Base-by-base conservation (phyloP, 371 early-diverging fungal genomes). In the Saksenaea vasiformis region DNA sequence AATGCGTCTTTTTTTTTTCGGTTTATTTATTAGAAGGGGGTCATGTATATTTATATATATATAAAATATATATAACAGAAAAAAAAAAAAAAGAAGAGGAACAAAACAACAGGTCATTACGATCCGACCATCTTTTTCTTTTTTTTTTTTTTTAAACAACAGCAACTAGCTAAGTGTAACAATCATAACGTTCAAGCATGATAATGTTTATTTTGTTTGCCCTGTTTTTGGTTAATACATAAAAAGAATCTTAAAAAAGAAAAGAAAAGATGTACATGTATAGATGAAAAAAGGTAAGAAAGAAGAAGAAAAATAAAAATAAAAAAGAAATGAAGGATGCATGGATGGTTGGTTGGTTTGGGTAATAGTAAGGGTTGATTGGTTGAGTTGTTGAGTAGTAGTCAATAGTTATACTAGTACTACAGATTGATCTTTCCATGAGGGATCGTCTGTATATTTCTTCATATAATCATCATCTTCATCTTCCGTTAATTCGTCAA, bases 401-500 rank as follows among this genome's bases (percentile, higher is more conserved):
- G n/a, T n/a, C n/a, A n/a, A n/a, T n/a, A n/a, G 31, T 31, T 47
- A 47, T 22, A 47, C 51, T 22, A n/a, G 22, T 22, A 47, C 51
- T 22, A 47, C 51, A 47, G 51, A 47, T 47, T 22, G 51, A 47
- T 47, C 51, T 22, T 47, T 47, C 51, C 51, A 47, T 47, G 51
- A 47, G 51, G 51, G 51, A 47, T 47, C 51, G 51, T 47, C 51
- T 3, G 51, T 26, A 22, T 47, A 47, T 47, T 47, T 47, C 51
- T 47, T 47, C 51, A 47, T 47, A 47, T 22, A 47, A 5, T 55
- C 28, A 26, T 37, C 19, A 15, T 39, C 61, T 13, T 44, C 68
- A 13, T 38, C 70, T 8, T 55, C 71, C 3, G 69, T 60, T 51
- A 70, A 60, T 56, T 38, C 65, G 22, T 73, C 74, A 54, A 73